Base-by-base conservation (phyloP, 1,284 basidiomycete species). In the Ustilago loliicola region DNA sequence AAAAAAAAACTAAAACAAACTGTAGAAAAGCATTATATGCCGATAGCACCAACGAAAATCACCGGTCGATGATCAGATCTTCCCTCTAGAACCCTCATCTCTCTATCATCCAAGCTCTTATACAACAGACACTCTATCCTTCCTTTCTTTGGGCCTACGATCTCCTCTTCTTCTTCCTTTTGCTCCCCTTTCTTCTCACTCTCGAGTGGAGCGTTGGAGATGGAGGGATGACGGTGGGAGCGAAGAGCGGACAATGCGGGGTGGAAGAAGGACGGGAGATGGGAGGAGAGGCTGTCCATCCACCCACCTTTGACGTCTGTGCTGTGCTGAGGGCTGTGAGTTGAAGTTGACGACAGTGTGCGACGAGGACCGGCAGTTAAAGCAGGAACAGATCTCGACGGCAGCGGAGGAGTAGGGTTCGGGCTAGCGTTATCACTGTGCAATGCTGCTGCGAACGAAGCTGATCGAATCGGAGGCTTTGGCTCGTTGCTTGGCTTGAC, bases 31-130 rank as follows among this genome's bases (percentile, higher is more conserved):
- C n/a, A 11, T 58, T 57, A 81, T 34, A 79, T 72, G 30, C 80
- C 82, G 30, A 84, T 74, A 48, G 67, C 70, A 11, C 75, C 80
- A 19, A 80, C 81, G 61, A 77, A 83, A 47, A 94, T 91, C 29
- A 94, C 93, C 0, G 93, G 93, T 54, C 93, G 87, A 65, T 87
- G 87, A 64, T 88, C 87, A 53, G 75, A 80, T 19, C 83, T 56
- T 7, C 80, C 93, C 83, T 93, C 92, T 36, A 94, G 83, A 56
- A 89, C 87, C 61, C 91, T 89, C 93, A 94, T 94, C 11, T 89
- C 91, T 32, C 88, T 88, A 83, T 94, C 93, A 78, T 93, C 92
- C 48, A 94, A 87, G 21, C 92, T 92, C 76, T 89, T 88, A 83
- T 94, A 94, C 51, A 88, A 88, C 15, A 94, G 84, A 82, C 92